A percentile compares a stretch with the other conserved stretches of the same genome.
phyloP scores from a whole-genome alignment of 306 rosid species.

The Alnus glutinosa region DNA sequence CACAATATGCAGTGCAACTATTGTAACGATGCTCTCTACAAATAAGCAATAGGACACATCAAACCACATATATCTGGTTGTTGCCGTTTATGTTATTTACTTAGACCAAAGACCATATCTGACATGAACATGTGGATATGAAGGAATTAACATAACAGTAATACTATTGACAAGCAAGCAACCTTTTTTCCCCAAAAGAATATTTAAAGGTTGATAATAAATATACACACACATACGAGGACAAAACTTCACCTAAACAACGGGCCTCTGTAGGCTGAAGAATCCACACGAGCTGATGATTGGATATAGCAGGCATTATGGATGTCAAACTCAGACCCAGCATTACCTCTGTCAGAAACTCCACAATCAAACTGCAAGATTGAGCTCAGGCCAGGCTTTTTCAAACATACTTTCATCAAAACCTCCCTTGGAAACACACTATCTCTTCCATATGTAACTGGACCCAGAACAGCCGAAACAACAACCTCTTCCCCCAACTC shows the following conservation, averaged over 20 bases:
- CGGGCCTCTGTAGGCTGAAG: conserved; percentile 43
- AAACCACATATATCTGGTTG: neutral
- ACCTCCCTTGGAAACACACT: conserved; percentile 49
- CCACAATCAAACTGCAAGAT: conserved; percentile 73
- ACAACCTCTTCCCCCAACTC: conserved; percentile 74
- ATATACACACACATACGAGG: neutral
- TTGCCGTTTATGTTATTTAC: neutral
- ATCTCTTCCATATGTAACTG: conserved; percentile 30
- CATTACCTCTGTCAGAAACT: conserved; percentile 31
- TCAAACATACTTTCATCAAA: conserved; percentile 72
- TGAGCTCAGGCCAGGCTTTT: conserved; percentile 61
- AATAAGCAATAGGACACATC: neutral
- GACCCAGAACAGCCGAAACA: conserved; percentile 65
- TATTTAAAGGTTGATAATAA: neutral
- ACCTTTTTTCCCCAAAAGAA: neutral
- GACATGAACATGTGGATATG: neutral
- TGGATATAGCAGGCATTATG: conserved; percentile 46
- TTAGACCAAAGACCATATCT: neutral
- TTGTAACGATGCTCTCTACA: neutral
- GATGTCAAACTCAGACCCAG: conserved; percentile 47
- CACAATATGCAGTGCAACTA: neutral
- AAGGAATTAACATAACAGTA: neutral
- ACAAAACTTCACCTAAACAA: conserved; percentile 37
- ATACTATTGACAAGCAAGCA: neutral
- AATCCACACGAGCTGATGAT: conserved; percentile 27